Percentiles rank a stretch among this genome's conserved stretches.
phyloP scores from a whole-genome alignment of 2,329 filamentous ascomycete genomes.

The Pseudophaeomoniella oleicola region DNA sequence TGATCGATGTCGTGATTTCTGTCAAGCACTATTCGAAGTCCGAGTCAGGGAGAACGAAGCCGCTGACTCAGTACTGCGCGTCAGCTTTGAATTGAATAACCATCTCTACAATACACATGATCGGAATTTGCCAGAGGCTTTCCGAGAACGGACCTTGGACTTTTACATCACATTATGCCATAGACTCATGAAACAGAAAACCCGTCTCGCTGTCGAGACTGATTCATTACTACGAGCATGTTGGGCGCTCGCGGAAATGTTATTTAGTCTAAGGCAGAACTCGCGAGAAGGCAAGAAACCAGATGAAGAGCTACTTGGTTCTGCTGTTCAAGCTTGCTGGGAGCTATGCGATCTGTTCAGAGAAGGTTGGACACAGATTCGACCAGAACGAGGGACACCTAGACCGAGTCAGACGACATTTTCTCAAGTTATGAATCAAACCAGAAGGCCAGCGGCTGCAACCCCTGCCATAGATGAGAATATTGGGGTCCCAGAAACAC shows the following conservation, averaged over 20 bases:
- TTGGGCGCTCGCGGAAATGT: slow-evolving; percentile 82
- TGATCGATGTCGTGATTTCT: slow-evolving; percentile 83
- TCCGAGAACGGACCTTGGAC: slow-evolving; percentile 77
- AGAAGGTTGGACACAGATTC: slow-evolving; percentile 78
- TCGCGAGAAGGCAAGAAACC: slow-evolving; percentile 55
- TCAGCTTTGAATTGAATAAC: slow-evolving; percentile 91
- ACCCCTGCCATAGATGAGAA: slow-evolving; percentile 14
- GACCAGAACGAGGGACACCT: slow-evolving; percentile 74
- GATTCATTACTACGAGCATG: slow-evolving; percentile 74
- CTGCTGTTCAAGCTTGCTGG: slow-evolving; percentile 87
- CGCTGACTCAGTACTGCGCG: slow-evolving; percentile 72
- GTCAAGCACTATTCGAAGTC: slow-evolving; percentile 79
- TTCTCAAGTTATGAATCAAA: slow-evolving; percentile 39
- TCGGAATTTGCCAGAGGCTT: slow-evolving; percentile 66
- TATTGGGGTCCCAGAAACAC: slow-evolving; percentile 56
- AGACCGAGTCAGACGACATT: slow-evolving; percentile 67
- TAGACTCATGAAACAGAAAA: slow-evolving; percentile 87
- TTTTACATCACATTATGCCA: slow-evolving; percentile 93
- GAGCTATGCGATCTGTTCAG: slow-evolving; percentile 87
- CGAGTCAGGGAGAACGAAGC: slow-evolving; percentile 62
- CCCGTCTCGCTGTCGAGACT: slow-evolving; percentile 62
- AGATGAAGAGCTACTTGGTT: slow-evolving; percentile 73
- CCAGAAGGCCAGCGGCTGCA: slow-evolving; percentile 25
- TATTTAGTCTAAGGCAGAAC: slow-evolving; percentile 79
- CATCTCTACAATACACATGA: slow-evolving; percentile 91